Percentiles rank a stretch among this genome's conserved stretches.
Evolutionary conservation across 2,329 filamentous ascomycete genomes (phyloP).

Genomic region (Hypoxylon sp.): DNA sequence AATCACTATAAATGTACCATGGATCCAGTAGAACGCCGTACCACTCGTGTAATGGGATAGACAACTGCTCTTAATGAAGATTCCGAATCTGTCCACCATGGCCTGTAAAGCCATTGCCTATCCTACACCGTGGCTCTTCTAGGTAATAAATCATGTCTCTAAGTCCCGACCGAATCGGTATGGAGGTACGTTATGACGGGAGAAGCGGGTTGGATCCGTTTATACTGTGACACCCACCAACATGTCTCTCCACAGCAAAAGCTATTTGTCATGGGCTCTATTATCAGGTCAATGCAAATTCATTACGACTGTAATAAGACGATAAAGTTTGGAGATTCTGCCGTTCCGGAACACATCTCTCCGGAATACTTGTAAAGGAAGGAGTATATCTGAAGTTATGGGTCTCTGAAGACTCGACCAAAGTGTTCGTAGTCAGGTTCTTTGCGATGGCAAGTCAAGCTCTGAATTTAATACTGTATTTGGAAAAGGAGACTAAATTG

Average conservation of each 20-base stretch:
- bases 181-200: slow-evolving; percentile 4
- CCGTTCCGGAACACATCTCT: slow-evolving; percentile 38
- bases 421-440: slow-evolving; percentile 1
- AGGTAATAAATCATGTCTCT: slow-evolving; percentile 12
- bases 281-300: slow-evolving; percentile 5
- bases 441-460: slow-evolving; percentile 5
- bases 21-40: background rate
- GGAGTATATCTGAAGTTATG: slow-evolving; percentile 22
- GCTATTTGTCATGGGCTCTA: slow-evolving; percentile 9
- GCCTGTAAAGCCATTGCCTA: slow-evolving; percentile 8
- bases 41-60: background rate
- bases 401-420: slow-evolving; percentile 11
- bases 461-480: slow-evolving; percentile 24
- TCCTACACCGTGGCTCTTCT: slow-evolving; percentile 5
- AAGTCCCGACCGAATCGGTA: slow-evolving; percentile 7
- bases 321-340: slow-evolving; percentile 23
- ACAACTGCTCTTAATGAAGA: background rate
- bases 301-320: slow-evolving; percentile 19
- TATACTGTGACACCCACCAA: slow-evolving; percentile 11
- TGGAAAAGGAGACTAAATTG: slow-evolving; percentile 27
- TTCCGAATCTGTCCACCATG: slow-evolving; percentile 6
- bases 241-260: slow-evolving; percentile 3
- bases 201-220: slow-evolving; percentile 1
- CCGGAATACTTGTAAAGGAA: slow-evolving; percentile 36
- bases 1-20: background rate